Conservation (phyloP, 805 yeast species). For the Hanseniaspora nectarophila region DNA sequence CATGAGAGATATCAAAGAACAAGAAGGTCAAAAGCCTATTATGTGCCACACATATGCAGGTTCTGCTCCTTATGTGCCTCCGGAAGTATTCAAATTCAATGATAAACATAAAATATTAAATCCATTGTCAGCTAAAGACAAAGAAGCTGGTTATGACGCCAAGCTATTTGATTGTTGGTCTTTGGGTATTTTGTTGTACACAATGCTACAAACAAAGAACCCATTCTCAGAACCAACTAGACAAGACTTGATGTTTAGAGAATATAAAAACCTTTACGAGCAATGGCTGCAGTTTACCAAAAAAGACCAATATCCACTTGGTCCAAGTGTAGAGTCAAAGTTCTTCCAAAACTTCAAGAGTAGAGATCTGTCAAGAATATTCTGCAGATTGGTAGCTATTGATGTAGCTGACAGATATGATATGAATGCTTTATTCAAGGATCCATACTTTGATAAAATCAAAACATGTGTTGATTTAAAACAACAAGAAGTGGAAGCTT, state of each 20-base stretch:
- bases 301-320: constrained; percentile 19
- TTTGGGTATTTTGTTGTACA: constrained; percentile 55
- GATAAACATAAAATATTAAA: constrained; percentile 30
- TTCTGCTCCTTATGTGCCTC: constrained; percentile 71
- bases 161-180: constrained; percentile 64
- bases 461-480: constrained; percentile 40
- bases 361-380: constrained; percentile 51
- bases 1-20: not conserved
- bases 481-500: not conserved
- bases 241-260: constrained; percentile 42
- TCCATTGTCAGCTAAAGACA: constrained; percentile 26
- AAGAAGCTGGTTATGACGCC: constrained; percentile 41
- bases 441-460: constrained; percentile 50
- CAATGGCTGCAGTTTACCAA: constrained; percentile 5
- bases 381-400: constrained; percentile 68
- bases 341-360: constrained; percentile 52
- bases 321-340: constrained; percentile 64
- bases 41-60: constrained; percentile 46
- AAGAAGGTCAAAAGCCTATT: not conserved
- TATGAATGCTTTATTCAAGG: constrained; percentile 42
- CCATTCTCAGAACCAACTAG: constrained; percentile 47
- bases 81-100: constrained; percentile 47
- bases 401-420: constrained; percentile 42
- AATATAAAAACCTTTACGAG: constrained; percentile 37
- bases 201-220: constrained; percentile 43